Percentiles rank a stretch among this genome's conserved stretches.
Evolutionary conservation across 208 protist species (phyloP).

Genomic region (Balamuthia mandrillaris): DNA sequence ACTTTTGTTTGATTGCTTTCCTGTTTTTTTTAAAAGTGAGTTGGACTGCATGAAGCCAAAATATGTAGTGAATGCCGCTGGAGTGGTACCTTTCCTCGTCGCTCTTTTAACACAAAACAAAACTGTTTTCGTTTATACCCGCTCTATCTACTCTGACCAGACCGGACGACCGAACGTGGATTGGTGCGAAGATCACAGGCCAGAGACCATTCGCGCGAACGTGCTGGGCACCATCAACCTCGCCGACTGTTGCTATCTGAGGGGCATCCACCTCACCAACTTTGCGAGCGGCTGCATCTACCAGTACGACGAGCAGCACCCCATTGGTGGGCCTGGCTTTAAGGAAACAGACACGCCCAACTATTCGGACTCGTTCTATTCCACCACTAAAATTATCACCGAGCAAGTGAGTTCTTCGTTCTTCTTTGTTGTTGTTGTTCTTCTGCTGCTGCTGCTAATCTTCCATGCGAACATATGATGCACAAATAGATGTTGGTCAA

Average conservation of each 20-base stretch:
- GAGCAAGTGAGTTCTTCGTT: conserved; percentile 46
- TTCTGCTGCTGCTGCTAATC: too few species aligned
- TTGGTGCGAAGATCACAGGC: conserved; percentile 74
- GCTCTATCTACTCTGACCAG: neutral
- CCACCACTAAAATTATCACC: conserved; percentile 64
- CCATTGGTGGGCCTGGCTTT: conserved; percentile 59
- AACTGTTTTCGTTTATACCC: neutral
- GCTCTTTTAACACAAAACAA: neutral
- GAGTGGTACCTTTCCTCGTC: conserved; percentile 14
- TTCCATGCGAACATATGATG: neutral
- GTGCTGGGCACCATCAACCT: conserved; percentile 69
- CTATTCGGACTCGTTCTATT: conserved; percentile 71
- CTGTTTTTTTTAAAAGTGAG: conserved; percentile 24
- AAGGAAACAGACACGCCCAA: conserved; percentile 70
- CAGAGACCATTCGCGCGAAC: conserved; percentile 69
- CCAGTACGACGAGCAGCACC: conserved; percentile 67
- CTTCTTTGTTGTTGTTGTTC: too few species aligned
- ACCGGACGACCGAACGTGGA: conserved; percentile 76
- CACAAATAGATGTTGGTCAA: neutral
- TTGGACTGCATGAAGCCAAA: conserved; percentile 49
- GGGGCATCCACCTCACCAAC: conserved; percentile 67
- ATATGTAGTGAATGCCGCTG: conserved; percentile 64
- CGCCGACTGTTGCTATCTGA: conserved; percentile 46
- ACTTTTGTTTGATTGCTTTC: too few species aligned
- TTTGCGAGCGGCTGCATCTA: conserved; percentile 79